Base-by-base conservation (phyloP, 352 stramenopile species). In the Globisporangium okanoganense region DNA sequence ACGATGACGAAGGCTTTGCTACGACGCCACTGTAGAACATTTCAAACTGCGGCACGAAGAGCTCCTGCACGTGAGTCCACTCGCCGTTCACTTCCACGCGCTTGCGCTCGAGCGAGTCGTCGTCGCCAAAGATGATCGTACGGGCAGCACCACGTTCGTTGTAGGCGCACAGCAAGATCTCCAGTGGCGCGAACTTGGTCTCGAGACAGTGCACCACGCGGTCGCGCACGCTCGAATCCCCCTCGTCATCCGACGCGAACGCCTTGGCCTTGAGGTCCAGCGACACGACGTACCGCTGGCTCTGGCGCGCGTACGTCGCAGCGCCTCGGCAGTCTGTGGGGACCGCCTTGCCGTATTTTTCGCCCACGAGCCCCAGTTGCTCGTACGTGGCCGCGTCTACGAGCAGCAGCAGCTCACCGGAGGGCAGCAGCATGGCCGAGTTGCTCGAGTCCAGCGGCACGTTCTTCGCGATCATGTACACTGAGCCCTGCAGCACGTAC, bases 401-500 rank as follows among this genome's bases (percentile, higher is more conserved):
- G 14, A 90, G 66, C 47, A 95, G 61, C 49, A 92, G 57, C 13
- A 95, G 72, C 59, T 95, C 75, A 7, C 82, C 85, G 3, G 68
- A 74, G 5, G 75, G 79, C 41, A 90, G 65, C 61, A 95, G 64
- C 73, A 85, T 79, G 18, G 80, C 76, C 54, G 83, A 85, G 62
- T 85, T 82, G 29, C 56, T 60, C 6, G 70, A 72, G 43, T 95
- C 85, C n/a, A 83, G 56, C 24, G 85, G 70, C 54, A 78, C 69
- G 65, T 90, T 91, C 75, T 91, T 93, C 62, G 82, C 69, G 45
- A 92, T 71, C 78, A 92, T 92, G 63, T 79, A 89, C 36, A 89
- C 72, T 0, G 69, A 25, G 7, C 75, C 75, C 24, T 78, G 58
- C 14, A 54, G 41, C 22, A 93, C 57, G 52, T 93, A 93, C 53